A percentile compares a stretch with the other conserved stretches of the same genome.
Conservation (phyloP, 2,329 filamentous ascomycete genomes). For the Aureobasidium lini region DNA sequence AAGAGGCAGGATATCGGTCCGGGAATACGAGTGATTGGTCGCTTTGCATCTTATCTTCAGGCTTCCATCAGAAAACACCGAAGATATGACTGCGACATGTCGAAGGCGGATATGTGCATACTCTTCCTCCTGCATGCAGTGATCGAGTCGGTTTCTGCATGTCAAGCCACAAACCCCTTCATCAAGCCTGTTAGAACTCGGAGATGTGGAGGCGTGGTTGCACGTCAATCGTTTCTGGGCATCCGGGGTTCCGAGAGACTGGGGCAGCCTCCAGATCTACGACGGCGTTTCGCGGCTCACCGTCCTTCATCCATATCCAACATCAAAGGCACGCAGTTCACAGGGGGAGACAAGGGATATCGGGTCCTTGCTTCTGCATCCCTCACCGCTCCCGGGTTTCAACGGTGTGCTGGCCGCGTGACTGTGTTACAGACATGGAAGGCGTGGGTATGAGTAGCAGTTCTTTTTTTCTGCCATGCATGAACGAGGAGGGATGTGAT, state of each 20-base stretch:
- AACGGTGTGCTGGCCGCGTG: conserved; percentile 4
- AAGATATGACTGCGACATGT: neutral
- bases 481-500: neutral
- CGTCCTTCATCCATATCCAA: neutral
- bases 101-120: neutral
- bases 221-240: conserved; percentile 4
- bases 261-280: neutral
- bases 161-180: neutral
- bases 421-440: neutral
- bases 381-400: neutral
- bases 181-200: neutral
- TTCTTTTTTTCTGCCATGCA: conserved; percentile 7
- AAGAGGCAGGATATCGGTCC: neutral
- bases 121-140: neutral
- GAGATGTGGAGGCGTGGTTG: neutral
- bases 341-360: neutral
- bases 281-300: neutral
- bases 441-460: neutral
- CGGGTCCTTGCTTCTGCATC: conserved; percentile 9
- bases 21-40: neutral
- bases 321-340: neutral
- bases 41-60: neutral
- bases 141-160: neutral
- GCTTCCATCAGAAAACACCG: neutral
- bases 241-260: neutral